Percentiles rank a stretch among this genome's conserved stretches.
phyloP scores from a whole-genome alignment of 169 alveolate species.

The Eimeria necatrix region DNA sequence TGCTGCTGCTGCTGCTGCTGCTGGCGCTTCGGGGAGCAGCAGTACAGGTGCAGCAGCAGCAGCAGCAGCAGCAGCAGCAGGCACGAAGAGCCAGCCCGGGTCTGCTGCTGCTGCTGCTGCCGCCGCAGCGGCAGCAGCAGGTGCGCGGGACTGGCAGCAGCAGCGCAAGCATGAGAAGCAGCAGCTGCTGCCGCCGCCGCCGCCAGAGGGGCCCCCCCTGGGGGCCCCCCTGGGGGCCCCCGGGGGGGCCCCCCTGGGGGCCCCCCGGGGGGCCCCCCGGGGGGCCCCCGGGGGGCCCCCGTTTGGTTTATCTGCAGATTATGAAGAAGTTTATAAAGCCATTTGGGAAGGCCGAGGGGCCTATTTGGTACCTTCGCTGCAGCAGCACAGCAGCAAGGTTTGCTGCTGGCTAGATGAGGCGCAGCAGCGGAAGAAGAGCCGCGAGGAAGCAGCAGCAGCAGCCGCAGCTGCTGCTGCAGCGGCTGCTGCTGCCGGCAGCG shows the following conservation, averaged over 20 bases:
- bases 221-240: too few relatives aligned
- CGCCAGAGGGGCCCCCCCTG: too few relatives aligned
- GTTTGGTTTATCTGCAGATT: background rate
- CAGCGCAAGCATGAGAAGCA: constrained; percentile 20
- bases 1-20: background rate
- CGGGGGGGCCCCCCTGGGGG: too few relatives aligned
- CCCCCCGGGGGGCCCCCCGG: background rate
- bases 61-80: background rate
- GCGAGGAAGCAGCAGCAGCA: background rate
- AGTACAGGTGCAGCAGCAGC: background rate
- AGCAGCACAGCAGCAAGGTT: background rate
- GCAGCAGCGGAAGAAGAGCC: background rate
- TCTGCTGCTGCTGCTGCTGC: background rate
- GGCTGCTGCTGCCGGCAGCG: background rate
- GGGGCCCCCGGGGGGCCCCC: background rate
- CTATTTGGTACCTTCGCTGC: background rate
- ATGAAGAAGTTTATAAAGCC: background rate
- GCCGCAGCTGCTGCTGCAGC: background rate
- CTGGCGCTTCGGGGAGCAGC: too few relatives aligned
- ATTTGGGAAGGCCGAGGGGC: background rate
- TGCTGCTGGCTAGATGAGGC: background rate
- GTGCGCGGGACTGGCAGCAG: background rate
- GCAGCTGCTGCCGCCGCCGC: background rate
- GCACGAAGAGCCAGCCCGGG: background rate
- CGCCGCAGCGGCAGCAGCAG: background rate